Percentiles rank a stretch among this genome's conserved stretches.
These are phyloP conservation scores for Kwoniella shandongensis DNA, from an alignment of 768 basidiomycete species.

Conservation along the genomic window DNA sequence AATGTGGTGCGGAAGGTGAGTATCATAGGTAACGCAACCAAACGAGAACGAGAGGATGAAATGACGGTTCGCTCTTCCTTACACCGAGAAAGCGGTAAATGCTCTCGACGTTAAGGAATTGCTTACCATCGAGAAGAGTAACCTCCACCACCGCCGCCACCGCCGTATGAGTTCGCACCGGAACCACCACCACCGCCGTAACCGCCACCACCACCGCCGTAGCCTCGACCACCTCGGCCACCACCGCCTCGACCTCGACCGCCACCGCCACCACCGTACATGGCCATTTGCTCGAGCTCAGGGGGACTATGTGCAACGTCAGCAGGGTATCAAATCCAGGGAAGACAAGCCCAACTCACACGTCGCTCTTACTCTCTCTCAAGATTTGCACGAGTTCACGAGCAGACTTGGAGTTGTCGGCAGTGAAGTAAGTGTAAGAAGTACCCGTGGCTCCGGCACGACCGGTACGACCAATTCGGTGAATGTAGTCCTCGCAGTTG, in stretches of 20 bases:
- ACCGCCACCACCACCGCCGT: conserved; percentile 32
- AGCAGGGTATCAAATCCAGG: neutral
- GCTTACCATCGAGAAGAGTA: conserved; percentile 43
- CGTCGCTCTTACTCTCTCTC: conserved; percentile 65
- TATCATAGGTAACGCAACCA: too few relatives aligned
- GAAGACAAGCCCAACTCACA: conserved; percentile 3
- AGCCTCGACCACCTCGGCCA: conserved; percentile 46
- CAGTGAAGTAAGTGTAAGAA: conserved; percentile 94
- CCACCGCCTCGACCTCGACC: conserved; percentile 47
- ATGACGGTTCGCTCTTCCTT: too few relatives aligned
- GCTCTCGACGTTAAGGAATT: neutral
- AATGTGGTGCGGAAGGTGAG: too few relatives aligned
- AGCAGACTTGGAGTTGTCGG: conserved; percentile 91
- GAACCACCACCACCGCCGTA: conserved; percentile 33
- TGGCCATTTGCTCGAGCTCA: conserved; percentile 88
- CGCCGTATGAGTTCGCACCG: conserved; percentile 25
- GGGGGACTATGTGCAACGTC: conserved; percentile 62
- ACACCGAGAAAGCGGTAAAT: too few relatives aligned
- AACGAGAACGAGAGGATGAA: too few relatives aligned
- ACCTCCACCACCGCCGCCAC: conserved; percentile 45
- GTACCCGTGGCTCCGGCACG: conserved; percentile 81
- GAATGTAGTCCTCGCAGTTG: conserved; percentile 97
- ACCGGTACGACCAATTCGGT: conserved; percentile 78
- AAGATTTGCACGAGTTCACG: conserved; percentile 86
- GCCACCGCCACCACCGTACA: conserved; percentile 76